A percentile compares a stretch with the other conserved stretches of the same genome.
phyloP scores from a whole-genome alignment of 1,284 basidiomycete genomes.

The Polyporus tsugae region DNA sequence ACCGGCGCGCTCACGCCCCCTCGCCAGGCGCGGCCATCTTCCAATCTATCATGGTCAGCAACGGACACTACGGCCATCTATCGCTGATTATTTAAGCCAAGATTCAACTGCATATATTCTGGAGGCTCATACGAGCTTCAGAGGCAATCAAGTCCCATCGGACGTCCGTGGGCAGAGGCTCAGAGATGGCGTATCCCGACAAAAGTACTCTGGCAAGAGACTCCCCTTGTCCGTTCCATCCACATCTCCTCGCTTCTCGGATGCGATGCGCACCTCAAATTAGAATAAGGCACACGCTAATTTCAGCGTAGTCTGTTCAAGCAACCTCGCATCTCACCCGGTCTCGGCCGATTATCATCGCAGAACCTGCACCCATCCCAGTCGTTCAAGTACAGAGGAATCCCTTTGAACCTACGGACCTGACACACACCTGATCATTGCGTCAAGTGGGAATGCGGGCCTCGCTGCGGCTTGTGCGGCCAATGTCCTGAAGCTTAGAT shows the following conservation, averaged over 20 bases:
- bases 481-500: slow-evolving; percentile 58
- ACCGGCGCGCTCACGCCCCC: background rate
- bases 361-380: slow-evolving; percentile 77
- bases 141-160: background rate
- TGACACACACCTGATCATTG: slow-evolving; percentile 66
- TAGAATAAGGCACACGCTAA: slow-evolving; percentile 54
- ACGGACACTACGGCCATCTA: background rate
- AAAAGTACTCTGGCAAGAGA: slow-evolving; percentile 64
- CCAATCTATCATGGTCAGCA: background rate
- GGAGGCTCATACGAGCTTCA: background rate
- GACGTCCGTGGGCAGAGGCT: background rate
- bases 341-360: slow-evolving; percentile 36
- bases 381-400: slow-evolving; percentile 80
- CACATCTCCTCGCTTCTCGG: slow-evolving; percentile 61
- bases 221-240: slow-evolving; percentile 66
- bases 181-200: slow-evolving; percentile 15
- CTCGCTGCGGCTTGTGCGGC: slow-evolving; percentile 73
- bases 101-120: background rate
- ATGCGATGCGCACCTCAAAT: slow-evolving; percentile 67
- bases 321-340: background rate
- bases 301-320: background rate
- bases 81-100: background rate
- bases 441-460: slow-evolving; percentile 80
- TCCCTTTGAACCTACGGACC: slow-evolving; percentile 59
- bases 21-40: background rate